Percentiles rank a stretch among this genome's conserved stretches.
phyloP scores from a whole-genome alignment of 23 red algal genomes.

The Gracilaria vermiculophylla region DNA sequence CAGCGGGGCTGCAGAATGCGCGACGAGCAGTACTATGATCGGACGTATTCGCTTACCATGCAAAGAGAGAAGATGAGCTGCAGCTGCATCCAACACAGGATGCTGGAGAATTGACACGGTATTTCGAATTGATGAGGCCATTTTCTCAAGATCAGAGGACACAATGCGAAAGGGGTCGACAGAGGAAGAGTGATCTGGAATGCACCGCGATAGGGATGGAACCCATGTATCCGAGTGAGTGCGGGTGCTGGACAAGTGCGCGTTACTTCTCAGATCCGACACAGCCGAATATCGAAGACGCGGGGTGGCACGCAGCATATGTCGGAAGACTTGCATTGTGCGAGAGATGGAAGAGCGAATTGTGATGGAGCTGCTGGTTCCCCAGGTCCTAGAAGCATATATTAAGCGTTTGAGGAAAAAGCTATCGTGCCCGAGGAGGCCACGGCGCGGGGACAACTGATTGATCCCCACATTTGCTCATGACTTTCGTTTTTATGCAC shows the following conservation, averaged over 20 bases:
- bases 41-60: conserved; percentile 97
- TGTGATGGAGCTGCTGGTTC: background rate
- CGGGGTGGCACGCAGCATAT: background rate
- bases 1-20: conserved; percentile 75
- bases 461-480: background rate
- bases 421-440: background rate
- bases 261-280: background rate
- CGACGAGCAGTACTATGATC: conserved; percentile 91
- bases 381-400: background rate
- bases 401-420: background rate
- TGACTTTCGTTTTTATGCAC: background rate
- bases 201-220: conserved; percentile 28
- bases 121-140: conserved; percentile 48
- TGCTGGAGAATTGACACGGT: conserved; percentile 71
- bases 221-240: conserved; percentile 14
- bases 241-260: background rate
- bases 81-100: conserved; percentile 83
- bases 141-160: conserved; percentile 36
- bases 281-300: background rate
- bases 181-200: conserved; percentile 51
- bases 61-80: conserved; percentile 82
- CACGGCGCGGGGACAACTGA: background rate
- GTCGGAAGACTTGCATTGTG: conserved; percentile 2
- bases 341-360: background rate
- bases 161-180: conserved; percentile 72